Evolutionary conservation across 176 grass and related monocot species (phyloP), one percentile per base, ranked within the genome.

Genomic region (Oryza rufipogon): DNA sequence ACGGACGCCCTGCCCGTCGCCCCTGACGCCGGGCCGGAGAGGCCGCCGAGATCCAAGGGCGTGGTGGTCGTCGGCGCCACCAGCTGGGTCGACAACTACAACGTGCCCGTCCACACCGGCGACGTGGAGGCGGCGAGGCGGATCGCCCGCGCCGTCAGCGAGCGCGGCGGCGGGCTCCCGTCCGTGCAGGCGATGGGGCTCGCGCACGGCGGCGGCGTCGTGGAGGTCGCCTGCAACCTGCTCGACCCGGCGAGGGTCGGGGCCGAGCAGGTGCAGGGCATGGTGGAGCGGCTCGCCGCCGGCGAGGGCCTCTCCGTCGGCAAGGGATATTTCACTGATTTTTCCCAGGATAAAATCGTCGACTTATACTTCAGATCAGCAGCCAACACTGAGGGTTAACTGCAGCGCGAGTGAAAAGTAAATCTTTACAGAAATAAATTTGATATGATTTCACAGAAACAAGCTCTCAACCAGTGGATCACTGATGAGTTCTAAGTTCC

Each of bases 111-210:
- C 60, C 34, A 71, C 81, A 76, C 86, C 0, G 69, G 70, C 1
- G 85, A 95, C 67, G 80, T 91, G 12, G 83, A 81, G 22, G 87
- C 81, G 14, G 89, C 83, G 25, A 73, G 56, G 65, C 81, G 78
- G 32, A 88, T 98, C 32, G 95, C 92, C 2, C 82, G 82, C 6
- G 83, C 23, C 32, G 88, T 95, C 28, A 95, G 95, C 71, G 89
- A 94, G 76, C 85, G 86, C 68, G 91, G 92, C 66, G 95, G 92
- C 36, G 92, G 95, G 11, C 87, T 98, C 39, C 16, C 19, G 6
- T 90, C 87, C 23, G 92, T 98, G 83, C 95, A 98, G 82, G 91
- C 91, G 0, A 93, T 93, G 58, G 95, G 91, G 7, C 83, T 95
- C 46, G 64, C 70, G 17, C 92, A 91, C 49, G 91, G 80, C 12